These are phyloP conservation scores for Erysimum cheiranthoides DNA, from an alignment of 345 rosid genomes.

Conservation along the genomic window DNA sequence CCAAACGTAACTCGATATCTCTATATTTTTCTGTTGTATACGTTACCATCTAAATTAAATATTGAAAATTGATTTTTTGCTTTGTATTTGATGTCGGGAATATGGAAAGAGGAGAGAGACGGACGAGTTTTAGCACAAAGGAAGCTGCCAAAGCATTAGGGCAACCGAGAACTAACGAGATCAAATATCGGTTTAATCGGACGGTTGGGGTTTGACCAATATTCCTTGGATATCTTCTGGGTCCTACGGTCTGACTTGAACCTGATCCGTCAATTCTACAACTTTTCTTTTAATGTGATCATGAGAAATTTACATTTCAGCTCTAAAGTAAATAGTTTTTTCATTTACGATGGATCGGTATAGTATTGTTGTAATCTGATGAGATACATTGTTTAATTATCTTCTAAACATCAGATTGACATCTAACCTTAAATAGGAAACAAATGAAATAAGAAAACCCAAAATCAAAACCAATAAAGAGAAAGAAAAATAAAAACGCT, in stretches of 20 bases:
- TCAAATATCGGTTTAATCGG: conserved; percentile 28
- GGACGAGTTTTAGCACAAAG: not conserved
- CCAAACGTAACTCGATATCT: conserved; percentile 31
- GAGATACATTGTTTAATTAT: not conserved
- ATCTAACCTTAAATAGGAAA: not conserved
- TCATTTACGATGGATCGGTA: not conserved
- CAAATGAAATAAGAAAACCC: not conserved
- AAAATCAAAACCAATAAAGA: not conserved
- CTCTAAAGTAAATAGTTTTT: not conserved
- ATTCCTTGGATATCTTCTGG: conserved; percentile 23
- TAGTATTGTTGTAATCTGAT: not conserved
- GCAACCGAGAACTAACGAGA: conserved; percentile 15
- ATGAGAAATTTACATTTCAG: not conserved
- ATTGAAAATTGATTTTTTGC: not conserved
- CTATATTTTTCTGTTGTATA: conserved; percentile 1
- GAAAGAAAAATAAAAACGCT: not conserved
- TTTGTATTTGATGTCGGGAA: conserved; percentile 29
- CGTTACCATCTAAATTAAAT: conserved; percentile 29
- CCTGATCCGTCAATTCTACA: conserved; percentile 15
- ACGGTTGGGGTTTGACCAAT: conserved; percentile 39
- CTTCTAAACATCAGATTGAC: not conserved
- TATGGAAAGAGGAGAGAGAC: not conserved
- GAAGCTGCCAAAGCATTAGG: conserved; percentile 35
- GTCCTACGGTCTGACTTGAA: conserved; percentile 26
- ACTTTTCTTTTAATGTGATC: conserved; percentile 15